phyloP scores from a whole-genome alignment of 257 asterid genomes.

The Rhazya stricta region DNA sequence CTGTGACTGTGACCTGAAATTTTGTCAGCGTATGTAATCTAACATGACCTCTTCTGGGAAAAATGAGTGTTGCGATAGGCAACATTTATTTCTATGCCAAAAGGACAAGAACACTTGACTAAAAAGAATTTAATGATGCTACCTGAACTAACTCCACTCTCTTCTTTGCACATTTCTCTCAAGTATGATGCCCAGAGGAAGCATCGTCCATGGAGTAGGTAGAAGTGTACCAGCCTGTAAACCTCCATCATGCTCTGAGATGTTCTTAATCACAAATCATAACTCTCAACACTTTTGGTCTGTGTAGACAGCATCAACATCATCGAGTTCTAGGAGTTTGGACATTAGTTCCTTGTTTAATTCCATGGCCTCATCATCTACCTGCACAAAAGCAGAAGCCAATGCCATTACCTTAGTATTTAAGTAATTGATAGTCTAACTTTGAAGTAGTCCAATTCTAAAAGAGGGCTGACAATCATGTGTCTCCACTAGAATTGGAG shows the following conservation, averaged over 20 bases:
- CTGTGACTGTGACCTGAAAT: not conserved
- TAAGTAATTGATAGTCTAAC: not conserved
- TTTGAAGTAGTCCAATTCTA: not conserved
- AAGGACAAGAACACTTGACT: not conserved
- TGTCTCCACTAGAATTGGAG: not conserved
- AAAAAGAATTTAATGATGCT: not conserved
- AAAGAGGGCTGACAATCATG: not conserved
- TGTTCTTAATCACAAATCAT: not conserved
- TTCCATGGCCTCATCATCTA: slow-evolving; percentile 92
- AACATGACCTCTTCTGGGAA: not conserved
- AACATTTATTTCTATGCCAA: not conserved
- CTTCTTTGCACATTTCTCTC: not conserved
- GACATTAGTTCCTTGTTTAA: slow-evolving; percentile 74
- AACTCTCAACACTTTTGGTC: slow-evolving; percentile 52
- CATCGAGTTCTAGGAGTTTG: slow-evolving; percentile 86
- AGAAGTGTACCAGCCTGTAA: not conserved
- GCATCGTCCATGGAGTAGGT: not conserved
- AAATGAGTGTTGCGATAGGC: not conserved
- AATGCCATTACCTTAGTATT: not conserved
- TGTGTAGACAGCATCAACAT: slow-evolving; percentile 84
- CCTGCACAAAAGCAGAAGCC: slow-evolving; percentile 37
- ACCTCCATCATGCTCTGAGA: not conserved
- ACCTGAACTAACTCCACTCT: not conserved
- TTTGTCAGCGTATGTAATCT: not conserved
- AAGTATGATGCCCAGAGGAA: not conserved